Percentiles rank a stretch among this genome's conserved stretches.
Conservation (phyloP, 306 rosid species). For the Castanopsis chinensis region DNA sequence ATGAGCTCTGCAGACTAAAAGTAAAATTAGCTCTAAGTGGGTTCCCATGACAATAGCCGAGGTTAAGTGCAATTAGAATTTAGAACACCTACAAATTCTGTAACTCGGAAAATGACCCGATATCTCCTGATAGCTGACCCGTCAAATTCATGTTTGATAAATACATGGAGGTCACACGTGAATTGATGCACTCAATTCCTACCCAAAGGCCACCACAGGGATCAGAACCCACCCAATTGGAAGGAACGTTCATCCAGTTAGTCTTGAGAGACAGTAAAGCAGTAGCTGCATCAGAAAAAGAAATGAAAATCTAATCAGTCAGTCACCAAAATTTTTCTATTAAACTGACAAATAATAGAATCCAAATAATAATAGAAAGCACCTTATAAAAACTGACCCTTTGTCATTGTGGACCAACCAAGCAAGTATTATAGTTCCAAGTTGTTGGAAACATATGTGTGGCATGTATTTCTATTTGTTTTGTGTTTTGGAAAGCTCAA, state of each 20-base stretch:
- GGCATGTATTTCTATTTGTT: no score
- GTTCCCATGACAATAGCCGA: background rate
- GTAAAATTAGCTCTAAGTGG: background rate
- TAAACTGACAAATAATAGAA: background rate
- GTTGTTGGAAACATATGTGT: no score
- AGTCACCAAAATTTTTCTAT: background rate
- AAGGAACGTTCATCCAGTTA: slow-evolving; percentile 26
- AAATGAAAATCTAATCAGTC: background rate
- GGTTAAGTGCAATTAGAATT: background rate
- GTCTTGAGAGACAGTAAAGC: slow-evolving; percentile 15
- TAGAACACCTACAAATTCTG: background rate
- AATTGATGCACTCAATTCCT: slow-evolving; percentile 35
- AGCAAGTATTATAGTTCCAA: background rate
- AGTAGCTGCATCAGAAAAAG: slow-evolving; percentile 22
- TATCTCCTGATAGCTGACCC: background rate
- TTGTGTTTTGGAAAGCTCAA: no score
- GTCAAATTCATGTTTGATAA: background rate
- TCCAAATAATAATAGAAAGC: background rate
- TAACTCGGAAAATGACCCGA: background rate
- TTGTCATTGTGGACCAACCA: background rate
- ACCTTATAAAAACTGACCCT: background rate
- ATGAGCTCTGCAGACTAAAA: background rate
- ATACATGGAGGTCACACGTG: slow-evolving; percentile 37
- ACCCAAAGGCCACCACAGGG: slow-evolving; percentile 42
- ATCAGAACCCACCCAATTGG: slow-evolving; percentile 34